Evolutionary conservation across 768 basidiomycete species (phyloP), one percentile per base, ranked within the genome.

Genomic region (Trametes punicea): DNA sequence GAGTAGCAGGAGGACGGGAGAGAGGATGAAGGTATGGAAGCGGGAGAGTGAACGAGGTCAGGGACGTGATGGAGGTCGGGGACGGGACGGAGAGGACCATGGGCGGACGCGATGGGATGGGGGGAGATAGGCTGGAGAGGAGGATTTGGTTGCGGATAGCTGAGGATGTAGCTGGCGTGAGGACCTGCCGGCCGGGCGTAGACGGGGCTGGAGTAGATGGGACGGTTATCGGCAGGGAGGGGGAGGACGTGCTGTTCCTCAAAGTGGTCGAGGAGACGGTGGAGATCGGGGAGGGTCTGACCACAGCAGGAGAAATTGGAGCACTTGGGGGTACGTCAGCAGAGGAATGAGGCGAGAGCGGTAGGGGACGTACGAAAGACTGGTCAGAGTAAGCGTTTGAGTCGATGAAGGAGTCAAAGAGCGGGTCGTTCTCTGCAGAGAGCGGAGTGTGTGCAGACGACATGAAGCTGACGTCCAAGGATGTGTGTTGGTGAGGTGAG

Each of bases 251-350:
- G 75, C 6, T 67, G 60, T 60, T 74, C 73, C 59, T 81, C 80
- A 46, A 78, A 77, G 57, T 82, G 82, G 59, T 78, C 76, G 49
- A 82, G 69, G 18, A 81, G 72, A 34, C 73, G 74, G 61, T 81
- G 81, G 34, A 81, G 69, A 67, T 79, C 77, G 5, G 73, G 62
- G 27, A 80, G 74, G 20, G 69, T 65, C 40, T 73, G 67, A 38
- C 74, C 76, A 61, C 81, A 81, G 61, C 81, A 81, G 29, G 70
- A 72, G 62, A 77, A 81, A 69, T 81, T 69, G 34, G 71, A 69
- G 56, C 75, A 77, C 73, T 75, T 52, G 18, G 18, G 9, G 46
- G 4, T 8, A 3, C 29, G 26, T 6, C 6, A 8, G 6, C 16
- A 6, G 34, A 25, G 4, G n/a, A 18, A 5, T 18, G 15, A 2